A percentile compares a stretch with the other conserved stretches of the same genome.
These are phyloP conservation scores for Mycosarcoma mackinlayi DNA, from an alignment of 1,284 basidiomycete species.

Conservation along the genomic window DNA sequence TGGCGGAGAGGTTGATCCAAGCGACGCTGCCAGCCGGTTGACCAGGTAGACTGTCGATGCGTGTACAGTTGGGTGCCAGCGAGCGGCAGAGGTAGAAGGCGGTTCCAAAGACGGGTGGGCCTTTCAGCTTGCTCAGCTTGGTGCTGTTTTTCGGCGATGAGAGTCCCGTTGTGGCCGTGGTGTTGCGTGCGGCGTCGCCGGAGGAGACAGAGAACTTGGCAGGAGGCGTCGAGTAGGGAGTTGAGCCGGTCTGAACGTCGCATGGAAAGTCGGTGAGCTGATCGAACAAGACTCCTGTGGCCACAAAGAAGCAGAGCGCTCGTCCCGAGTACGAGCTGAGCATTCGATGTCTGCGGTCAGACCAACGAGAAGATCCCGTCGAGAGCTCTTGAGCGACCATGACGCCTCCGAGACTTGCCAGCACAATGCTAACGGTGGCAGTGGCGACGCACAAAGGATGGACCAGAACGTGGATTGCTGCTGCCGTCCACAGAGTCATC, in stretches of 20 bases:
- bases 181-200: conserved; percentile 1
- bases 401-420: neutral
- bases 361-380: neutral
- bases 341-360: neutral
- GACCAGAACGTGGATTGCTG: conserved; percentile 9
- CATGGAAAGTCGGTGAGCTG: conserved; percentile 10
- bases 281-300: conserved; percentile 13
- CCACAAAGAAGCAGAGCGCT: conserved; percentile 8
- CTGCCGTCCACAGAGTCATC: neutral
- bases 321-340: conserved; percentile 5
- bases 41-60: neutral
- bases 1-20: conserved; percentile 8
- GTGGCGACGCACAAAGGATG: conserved; percentile 14
- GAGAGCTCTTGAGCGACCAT: conserved; percentile 13
- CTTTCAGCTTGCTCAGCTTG: neutral
- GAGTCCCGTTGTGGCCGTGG: neutral
- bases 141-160: neutral
- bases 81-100: conserved; percentile 23
- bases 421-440: conserved; percentile 5
- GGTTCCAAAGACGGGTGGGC: conserved; percentile 9
- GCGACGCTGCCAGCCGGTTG: conserved; percentile 10
- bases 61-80: conserved; percentile 19
- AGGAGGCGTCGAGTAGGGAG: conserved; percentile 6
- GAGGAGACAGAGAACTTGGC: conserved; percentile 12
- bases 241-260: neutral